These are phyloP conservation scores for Annulohypoxylon bovei DNA, from an alignment of 495 filamentous ascomycete species.

Conservation along the genomic window DNA sequence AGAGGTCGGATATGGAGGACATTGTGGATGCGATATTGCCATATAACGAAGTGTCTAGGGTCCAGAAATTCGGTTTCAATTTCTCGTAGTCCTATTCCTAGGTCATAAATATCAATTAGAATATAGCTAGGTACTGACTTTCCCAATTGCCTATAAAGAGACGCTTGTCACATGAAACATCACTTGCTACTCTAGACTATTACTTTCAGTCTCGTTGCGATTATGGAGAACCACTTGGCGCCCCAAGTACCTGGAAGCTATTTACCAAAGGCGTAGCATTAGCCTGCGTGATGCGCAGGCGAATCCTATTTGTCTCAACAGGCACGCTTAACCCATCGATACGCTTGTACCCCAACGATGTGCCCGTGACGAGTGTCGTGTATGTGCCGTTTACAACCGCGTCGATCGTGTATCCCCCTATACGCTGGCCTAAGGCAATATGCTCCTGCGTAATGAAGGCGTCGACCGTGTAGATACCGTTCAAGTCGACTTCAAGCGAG, in stretches of 20 bases:
- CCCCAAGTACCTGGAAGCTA: constrained; percentile 40
- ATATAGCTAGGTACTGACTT: too few species aligned
- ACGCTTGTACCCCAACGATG: constrained; percentile 44
- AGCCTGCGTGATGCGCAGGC: constrained; percentile 40
- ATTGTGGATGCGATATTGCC: too few species aligned
- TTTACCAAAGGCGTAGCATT: constrained; percentile 40
- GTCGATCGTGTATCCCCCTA: constrained; percentile 41
- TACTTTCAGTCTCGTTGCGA: neutral
- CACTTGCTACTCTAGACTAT: too few species aligned
- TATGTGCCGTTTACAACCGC: constrained; percentile 27
- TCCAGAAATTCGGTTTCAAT: too few species aligned
- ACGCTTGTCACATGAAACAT: too few species aligned
- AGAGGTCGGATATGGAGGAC: too few species aligned
- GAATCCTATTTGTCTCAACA: constrained; percentile 29
- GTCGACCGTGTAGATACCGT: constrained; percentile 23
- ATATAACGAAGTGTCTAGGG: too few species aligned
- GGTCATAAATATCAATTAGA: too few species aligned
- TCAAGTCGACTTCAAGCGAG: constrained; percentile 37
- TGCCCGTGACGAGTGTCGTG: constrained; percentile 38
- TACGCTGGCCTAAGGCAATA: constrained; percentile 42
- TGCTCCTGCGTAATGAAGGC: constrained; percentile 43
- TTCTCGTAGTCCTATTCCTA: too few species aligned
- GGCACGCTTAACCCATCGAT: constrained; percentile 27
- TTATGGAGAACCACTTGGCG: neutral
- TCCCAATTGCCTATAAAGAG: too few species aligned